Evolutionary conservation across 2,329 filamentous ascomycete genomes (phyloP).

Genomic region (Colletotrichum salicis): DNA sequence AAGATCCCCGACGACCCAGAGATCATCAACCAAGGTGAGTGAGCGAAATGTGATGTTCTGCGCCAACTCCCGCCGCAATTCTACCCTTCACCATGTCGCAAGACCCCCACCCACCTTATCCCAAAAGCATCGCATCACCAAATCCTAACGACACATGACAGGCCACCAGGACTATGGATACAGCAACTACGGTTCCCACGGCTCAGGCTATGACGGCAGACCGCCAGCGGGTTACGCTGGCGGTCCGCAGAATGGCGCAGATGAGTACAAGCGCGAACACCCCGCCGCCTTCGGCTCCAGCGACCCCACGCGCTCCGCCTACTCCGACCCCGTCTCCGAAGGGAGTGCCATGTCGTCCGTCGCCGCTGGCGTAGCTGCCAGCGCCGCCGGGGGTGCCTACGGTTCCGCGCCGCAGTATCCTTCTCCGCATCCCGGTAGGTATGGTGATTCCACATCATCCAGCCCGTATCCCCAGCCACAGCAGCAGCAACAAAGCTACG

Average conservation of each 20-base stretch:
- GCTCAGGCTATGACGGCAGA: conserved; percentile 28
- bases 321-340: conserved; percentile 13
- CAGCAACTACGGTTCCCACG: conserved; percentile 22
- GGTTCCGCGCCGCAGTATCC: conserved; percentile 30
- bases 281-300: conserved; percentile 29
- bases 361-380: conserved; percentile 2
- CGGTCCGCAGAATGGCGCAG: conserved; percentile 34
- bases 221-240: conserved; percentile 34
- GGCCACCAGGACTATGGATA: conserved; percentile 32
- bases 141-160: not conserved
- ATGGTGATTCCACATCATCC: conserved; percentile 12
- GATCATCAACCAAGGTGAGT: conserved; percentile 41
- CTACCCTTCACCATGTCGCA: not conserved
- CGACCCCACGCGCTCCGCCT: conserved; percentile 23
- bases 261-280: conserved; percentile 30
- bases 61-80: not conserved
- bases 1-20: conserved; percentile 45
- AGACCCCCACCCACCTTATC: not conserved
- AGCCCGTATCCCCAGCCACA: conserved; percentile 25
- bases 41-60: conserved; percentile 17
- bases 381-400: conserved; percentile 30
- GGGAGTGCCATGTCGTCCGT: conserved; percentile 7
- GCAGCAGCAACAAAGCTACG: conserved; percentile 24
- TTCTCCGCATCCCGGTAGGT: conserved; percentile 21
- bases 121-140: not conserved